Evolutionary conservation across 2,329 filamentous ascomycete genomes (phyloP), one percentile per base, ranked within the genome.

Genomic region (Fusarium sp.): DNA sequence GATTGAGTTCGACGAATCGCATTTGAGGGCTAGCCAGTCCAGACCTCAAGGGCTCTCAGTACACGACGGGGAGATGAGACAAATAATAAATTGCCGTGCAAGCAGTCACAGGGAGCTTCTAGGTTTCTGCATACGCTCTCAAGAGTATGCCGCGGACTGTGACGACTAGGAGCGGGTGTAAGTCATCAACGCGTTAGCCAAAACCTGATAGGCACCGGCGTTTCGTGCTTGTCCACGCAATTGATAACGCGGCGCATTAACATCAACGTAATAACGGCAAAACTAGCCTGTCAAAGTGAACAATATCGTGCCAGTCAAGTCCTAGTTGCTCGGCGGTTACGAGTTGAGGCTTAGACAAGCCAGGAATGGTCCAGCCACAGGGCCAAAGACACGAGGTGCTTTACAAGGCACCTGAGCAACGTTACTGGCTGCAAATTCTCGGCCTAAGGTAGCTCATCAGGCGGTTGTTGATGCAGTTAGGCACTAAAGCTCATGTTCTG

Each of bases 381-480:
- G 49, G 50, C 59, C 61, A 57, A 52, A 59, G 58, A 52, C 39
- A 28, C 40, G 40, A 50, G 44, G 40, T 54, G 41, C 45, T 56
- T 53, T 46, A 48, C 58, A 60, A 51, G 44, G 56, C 54, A 39
- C 49, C 48, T 67, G 42, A 50, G 64, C 56, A 24, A 68, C 52
- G 35, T 57, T 57, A 71, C 66, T 70, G 68, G 68, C 53, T 60
- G 52, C 43, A 38, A 54, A 48, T 45, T 35, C 53, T 66, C 39
- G 53, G 49, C 46, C 62, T 64, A 66, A 50, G 49, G 40, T 40
- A 47, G 49, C 24, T 35, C 42, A 39, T 58, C 58, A 62, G 59
- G 68, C 66, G 66, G 59, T 59, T 68, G 64, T 57, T 68, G 61
- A 62, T 58, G 57, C 54, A 44, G 39, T 51, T 59, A 49, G 54